Evolutionary conservation across 768 basidiomycete genomes (phyloP), one percentile per base, ranked within the genome.

Genomic region (Trametes villosa): DNA sequence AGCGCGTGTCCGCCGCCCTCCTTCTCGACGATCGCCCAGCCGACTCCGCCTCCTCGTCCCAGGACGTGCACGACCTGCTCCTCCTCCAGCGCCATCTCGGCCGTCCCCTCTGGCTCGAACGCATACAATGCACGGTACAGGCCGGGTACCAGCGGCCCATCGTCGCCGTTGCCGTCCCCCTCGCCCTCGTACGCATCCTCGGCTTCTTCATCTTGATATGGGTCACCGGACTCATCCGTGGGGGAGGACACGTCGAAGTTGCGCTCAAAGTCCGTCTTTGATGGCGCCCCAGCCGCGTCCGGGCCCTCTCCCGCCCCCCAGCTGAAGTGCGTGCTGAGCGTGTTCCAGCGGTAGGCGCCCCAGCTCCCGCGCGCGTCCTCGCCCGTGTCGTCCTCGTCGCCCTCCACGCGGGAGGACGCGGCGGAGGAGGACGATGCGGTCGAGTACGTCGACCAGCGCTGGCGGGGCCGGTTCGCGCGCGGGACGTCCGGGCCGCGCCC

Each of bases 61-160:
- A 92, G 72, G 27, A 92, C 89, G 2, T 78, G 77, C 15, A 94
- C 86, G 47, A 89, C 64, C 75, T 94, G 89, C 46, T 87, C 92
- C 72, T 92, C 89, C 64, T 80, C 83, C 55, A 94, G 74, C 44
- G 78, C 78, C 90, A 94, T 92, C 83, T 95, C 93, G 33, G 90
- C 88, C 18, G 84, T 85, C 2, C 91, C 88, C 67, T 93, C 90
- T 0, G 91, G 88, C 61, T 87, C 86, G 64, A 95, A 94, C 6
- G 85, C 79, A 63, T 88, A 94, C 71, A 92, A 13, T 9, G 92
- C 91, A 17, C 87, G 84, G 68, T 94, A 94, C 1, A 89, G 59
- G 0, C 92, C 92, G 0, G 92, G 88, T 22, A 78, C 74, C 2
- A 91, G 79, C 41, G 78, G 79, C 27, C 52, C 67, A 8, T 72